Conservation (phyloP, 2,329 filamentous ascomycete species). For the Fusarium robinianum region DNA sequence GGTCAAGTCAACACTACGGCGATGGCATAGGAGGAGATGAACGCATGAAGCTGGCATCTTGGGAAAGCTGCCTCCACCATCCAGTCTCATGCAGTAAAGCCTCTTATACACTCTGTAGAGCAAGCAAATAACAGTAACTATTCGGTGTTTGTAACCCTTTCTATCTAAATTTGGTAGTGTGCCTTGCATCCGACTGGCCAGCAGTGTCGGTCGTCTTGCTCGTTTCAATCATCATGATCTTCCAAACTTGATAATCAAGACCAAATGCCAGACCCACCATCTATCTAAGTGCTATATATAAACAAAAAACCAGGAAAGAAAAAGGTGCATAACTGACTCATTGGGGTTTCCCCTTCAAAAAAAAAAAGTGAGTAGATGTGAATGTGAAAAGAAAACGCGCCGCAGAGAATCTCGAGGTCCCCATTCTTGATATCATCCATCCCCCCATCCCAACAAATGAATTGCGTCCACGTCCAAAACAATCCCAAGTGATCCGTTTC, state of each 20-base stretch:
- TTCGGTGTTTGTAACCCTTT: constrained; percentile 34
- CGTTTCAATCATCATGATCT: constrained; percentile 37
- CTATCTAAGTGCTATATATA: constrained; percentile 33
- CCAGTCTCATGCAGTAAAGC: no score
- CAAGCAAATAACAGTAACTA: constrained; percentile 23
- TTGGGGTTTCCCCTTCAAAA: constrained; percentile 39
- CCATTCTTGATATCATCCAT: no score
- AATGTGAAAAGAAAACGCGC: constrained; percentile 20
- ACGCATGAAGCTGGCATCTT: no score
- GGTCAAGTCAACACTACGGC: no score
- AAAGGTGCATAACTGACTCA: constrained; percentile 25
- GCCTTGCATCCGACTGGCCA: constrained; percentile 35
- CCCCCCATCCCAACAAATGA: constrained; percentile 17
- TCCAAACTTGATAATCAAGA: constrained; percentile 22
- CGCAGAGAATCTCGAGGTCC: no score
- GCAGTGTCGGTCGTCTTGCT: constrained; percentile 38
- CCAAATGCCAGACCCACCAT: constrained; percentile 31
- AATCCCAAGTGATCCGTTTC: no score
- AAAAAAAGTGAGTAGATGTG: constrained; percentile 34
- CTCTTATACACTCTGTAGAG: no score
- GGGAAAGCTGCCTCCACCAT: no score
- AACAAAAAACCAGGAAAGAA: constrained; percentile 18
- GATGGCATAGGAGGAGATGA: no score
- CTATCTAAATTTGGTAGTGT: constrained; percentile 37
- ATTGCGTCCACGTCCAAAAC: constrained; percentile 9